A percentile compares a stretch with the other conserved stretches of the same genome.
Evolutionary conservation across 2,329 filamentous ascomycete species (phyloP).

Genomic region (Colletotrichum godetiae): DNA sequence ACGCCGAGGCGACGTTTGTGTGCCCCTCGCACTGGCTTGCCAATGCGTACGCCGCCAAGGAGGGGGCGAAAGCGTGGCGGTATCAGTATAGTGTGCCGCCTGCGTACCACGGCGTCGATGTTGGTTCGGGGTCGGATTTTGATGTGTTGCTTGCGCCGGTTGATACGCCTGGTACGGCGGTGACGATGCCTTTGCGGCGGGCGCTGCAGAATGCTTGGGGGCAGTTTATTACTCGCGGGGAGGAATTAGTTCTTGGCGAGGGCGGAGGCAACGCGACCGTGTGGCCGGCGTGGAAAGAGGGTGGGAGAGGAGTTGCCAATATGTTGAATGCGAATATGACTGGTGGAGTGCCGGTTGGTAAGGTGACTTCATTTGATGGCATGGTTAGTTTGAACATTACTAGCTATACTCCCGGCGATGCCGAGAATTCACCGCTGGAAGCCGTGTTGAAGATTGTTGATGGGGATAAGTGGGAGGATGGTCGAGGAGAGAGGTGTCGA

Average conservation of each 20-base stretch:
- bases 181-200: not conserved
- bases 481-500: slow-evolving; percentile 15
- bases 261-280: not conserved
- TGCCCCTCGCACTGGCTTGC: slow-evolving; percentile 26
- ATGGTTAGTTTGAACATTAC: slow-evolving; percentile 26
- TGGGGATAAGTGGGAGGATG: slow-evolving; percentile 23
- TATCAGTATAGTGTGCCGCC: slow-evolving; percentile 24
- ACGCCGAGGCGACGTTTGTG: slow-evolving; percentile 20
- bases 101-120: slow-evolving; percentile 20
- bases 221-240: slow-evolving; percentile 5
- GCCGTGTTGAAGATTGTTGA: not conserved
- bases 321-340: slow-evolving; percentile 25
- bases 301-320: not conserved
- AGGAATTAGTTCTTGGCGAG: slow-evolving; percentile 3
- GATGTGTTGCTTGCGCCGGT: slow-evolving; percentile 22
- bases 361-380: slow-evolving; percentile 10
- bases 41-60: slow-evolving; percentile 20
- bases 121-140: slow-evolving; percentile 1
- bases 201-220: slow-evolving; percentile 21
- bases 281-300: slow-evolving; percentile 19
- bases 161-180: not conserved
- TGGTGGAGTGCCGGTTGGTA: slow-evolving; percentile 10
- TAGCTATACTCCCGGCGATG: not conserved
- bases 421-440: not conserved
- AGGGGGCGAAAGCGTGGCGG: slow-evolving; percentile 6